Evolutionary conservation across 768 basidiomycete genomes (phyloP).

Genomic region (Mycena belliarum): DNA sequence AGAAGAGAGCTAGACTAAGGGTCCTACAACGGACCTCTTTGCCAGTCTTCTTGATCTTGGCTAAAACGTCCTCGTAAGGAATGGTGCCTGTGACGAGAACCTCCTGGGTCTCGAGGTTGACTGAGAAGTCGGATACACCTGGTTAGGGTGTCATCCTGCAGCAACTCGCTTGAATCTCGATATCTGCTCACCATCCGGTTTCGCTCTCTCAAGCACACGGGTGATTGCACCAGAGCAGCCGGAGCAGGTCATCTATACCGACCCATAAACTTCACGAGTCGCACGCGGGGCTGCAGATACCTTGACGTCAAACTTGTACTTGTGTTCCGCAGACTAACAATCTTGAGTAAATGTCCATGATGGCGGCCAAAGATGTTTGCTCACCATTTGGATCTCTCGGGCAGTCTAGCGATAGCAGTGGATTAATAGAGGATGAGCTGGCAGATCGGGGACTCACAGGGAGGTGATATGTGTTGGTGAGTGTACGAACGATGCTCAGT

Average conservation of each 20-base stretch:
- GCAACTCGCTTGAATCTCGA: not conserved
- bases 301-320: slow-evolving; percentile 86
- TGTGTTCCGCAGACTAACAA: slow-evolving; percentile 34
- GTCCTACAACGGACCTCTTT: slow-evolving; percentile 62
- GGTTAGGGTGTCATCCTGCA: not conserved
- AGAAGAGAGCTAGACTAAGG: not conserved
- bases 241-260: slow-evolving; percentile 74
- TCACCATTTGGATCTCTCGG: not conserved
- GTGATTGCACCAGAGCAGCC: slow-evolving; percentile 86
- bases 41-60: slow-evolving; percentile 87
- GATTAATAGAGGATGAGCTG: too few species aligned
- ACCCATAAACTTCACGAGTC: not conserved
- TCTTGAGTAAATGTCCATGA: not conserved
- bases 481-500: not conserved
- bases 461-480: too few species aligned
- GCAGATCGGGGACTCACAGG: not conserved
- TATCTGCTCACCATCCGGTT: slow-evolving; percentile 32
- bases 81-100: slow-evolving; percentile 67
- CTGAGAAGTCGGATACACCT: slow-evolving; percentile 61
- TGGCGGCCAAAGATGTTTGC: not conserved
- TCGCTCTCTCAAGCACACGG: slow-evolving; percentile 71
- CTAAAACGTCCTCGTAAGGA: slow-evolving; percentile 64
- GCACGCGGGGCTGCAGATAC: slow-evolving; percentile 36
- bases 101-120: slow-evolving; percentile 68
- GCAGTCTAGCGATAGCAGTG: too few species aligned